Evolutionary conservation across 805 yeast species (phyloP), one percentile per base, ranked within the genome.

Genomic region (Suhomyces prunicola): DNA sequence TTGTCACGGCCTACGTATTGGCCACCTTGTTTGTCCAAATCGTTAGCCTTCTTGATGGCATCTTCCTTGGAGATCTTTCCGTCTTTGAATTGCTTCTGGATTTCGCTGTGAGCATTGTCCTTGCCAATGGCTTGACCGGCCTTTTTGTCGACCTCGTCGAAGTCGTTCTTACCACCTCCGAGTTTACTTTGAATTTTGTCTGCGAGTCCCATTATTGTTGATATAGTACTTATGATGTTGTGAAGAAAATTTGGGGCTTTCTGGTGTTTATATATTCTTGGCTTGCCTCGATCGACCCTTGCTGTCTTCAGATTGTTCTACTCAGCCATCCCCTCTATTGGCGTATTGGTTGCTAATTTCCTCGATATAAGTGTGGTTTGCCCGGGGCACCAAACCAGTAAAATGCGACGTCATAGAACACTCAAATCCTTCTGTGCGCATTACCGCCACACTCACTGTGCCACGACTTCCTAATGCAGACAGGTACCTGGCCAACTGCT

Each of bases 161-260:
- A 33, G 9, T 70, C 69, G 53, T 67, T 62, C 57, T 67, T 63
- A 9, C 68, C 70, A 26, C 31, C 41, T 50, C 68, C 65, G 40
- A 68, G 58, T 56, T 69, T 70, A 26, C 61, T 57, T 55, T 60
- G 62, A 50, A 73, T 56, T 59, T 71, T 73, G 56, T 73, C 77
- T 22, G 72, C 59, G 49, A 73, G 62, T 50, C 78, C 77, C 78
- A 73, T 73, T 17, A 46, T 64, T 33, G 17, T 42, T 17, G 19
- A n/a, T 33, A 3, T 6, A 33, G 31, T 42, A 42, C 5, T 3
- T 10, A 7, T 39, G 22, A 13, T 39, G 6, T 17, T 39, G 19
- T 19, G 19, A 19, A 19, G 3, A 19, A 19, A 3, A 19, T 2
- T 3, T 19, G 19, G 19, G 19, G 19, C 19, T 13, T 3, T 10